phyloP scores from a whole-genome alignment of 1,284 basidiomycete genomes.

The Leccinum angustisporum region DNA sequence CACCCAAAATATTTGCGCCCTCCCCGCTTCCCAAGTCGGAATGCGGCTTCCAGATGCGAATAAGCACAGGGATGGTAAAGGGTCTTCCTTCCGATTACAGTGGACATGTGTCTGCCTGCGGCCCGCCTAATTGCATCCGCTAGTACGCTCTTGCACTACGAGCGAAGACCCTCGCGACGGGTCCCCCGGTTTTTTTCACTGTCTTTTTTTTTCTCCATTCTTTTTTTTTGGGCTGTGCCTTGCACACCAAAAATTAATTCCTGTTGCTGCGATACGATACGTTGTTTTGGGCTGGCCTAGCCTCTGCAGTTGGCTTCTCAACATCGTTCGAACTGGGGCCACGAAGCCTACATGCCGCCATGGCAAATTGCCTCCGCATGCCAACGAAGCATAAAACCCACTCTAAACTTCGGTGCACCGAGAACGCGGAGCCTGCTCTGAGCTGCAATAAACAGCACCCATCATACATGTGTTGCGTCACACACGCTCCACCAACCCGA shows the following conservation, averaged over 20 bases:
- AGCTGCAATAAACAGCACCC: slow-evolving; percentile 10
- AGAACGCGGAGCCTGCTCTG: slow-evolving; percentile 27
- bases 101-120: slow-evolving; percentile 33
- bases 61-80: slow-evolving; percentile 25
- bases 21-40: slow-evolving; percentile 22
- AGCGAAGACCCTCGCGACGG: slow-evolving; percentile 18
- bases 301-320: not conserved
- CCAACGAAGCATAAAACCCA: not conserved
- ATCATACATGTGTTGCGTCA: not conserved
- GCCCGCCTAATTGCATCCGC: slow-evolving; percentile 31
- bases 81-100: slow-evolving; percentile 22
- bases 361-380: not conserved
- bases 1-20: slow-evolving; percentile 2
- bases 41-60: slow-evolving; percentile 19
- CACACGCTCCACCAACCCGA: not conserved
- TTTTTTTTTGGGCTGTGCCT: slow-evolving; percentile 13
- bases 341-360: slow-evolving; percentile 3
- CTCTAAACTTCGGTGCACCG: not conserved
- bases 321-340: slow-evolving; percentile 5
- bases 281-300: slow-evolving; percentile 11
- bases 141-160: slow-evolving; percentile 21
- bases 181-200: slow-evolving; percentile 9
- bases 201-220: not conserved
- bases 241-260: slow-evolving; percentile 13
- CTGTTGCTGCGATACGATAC: not conserved